Evolutionary conservation across 805 yeast species (phyloP), one percentile per base, ranked within the genome.

Genomic region (Candida corydali): DNA sequence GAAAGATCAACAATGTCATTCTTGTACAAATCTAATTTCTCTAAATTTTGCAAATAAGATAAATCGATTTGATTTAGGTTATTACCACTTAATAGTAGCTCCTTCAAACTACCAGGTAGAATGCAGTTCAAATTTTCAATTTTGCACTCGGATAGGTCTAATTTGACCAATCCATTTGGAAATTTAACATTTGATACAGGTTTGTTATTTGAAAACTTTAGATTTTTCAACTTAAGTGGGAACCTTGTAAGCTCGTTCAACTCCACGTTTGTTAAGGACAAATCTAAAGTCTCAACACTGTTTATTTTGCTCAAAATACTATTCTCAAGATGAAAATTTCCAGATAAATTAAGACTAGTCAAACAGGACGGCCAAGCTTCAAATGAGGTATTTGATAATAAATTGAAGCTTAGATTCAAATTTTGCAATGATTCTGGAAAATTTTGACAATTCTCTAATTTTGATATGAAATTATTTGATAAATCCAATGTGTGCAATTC

Each of bases 61-160:
- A 49, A 28, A 8, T 38, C 33, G 34, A 61, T 42, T 23, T 51
- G 51, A 5, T 19, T 30, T 16, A 61, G 45, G 10, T 42, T 38
- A 39, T 59, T 59, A 2, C 60, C 61, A 3, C 54, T 39, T 16
- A 61, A 41, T 4, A 52, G 46, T 12, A 61, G 43, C 11, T 43
- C 44, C 15, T 35, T 30, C 19, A 61, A 39, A 62, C 63, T 19
- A 3, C 3, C 11, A 3, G 38, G 39, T 32, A 59, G 57, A 20
- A 40, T 37, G 16, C 39, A 39, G 1, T 43, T 31, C 3, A 63
- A 45, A 8, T 34, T 26, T 10, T 20, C 34, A 18, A 61, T 40
- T 4, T 42, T 36, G 34, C 65, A 59, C 17, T 49, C 55, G 1
- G 50, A 40, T 29, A 64, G 39, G 20, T 53, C 50, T 26, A 65